Evolutionary conservation across 2,329 filamentous ascomycete species (phyloP).

Genomic region (Alternaria atra): DNA sequence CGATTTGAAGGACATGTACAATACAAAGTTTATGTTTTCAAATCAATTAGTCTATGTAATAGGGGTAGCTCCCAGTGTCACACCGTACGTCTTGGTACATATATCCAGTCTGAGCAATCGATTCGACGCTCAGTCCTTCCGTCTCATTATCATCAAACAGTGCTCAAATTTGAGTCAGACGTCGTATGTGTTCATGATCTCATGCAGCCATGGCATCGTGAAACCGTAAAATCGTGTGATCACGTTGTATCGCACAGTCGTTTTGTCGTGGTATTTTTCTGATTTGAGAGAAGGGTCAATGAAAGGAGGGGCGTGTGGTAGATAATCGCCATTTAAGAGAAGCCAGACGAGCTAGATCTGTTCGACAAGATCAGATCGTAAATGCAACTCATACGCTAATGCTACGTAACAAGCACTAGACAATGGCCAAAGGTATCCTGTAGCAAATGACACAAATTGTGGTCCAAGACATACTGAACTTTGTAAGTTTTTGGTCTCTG

Average conservation of each 20-base stretch:
- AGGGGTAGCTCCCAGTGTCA: background rate
- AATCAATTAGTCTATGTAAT: background rate
- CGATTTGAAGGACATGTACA: conserved; percentile 21
- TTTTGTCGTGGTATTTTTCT: background rate
- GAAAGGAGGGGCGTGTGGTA: background rate
- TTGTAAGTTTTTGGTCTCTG: background rate
- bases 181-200: background rate
- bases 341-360: background rate
- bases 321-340: background rate
- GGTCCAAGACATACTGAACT: background rate
- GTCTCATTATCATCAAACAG: background rate
- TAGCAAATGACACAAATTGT: background rate
- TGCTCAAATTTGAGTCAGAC: background rate
- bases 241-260: background rate
- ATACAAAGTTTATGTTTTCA: conserved; percentile 22
- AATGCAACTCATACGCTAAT: background rate
- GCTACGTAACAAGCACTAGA: background rate
- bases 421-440: background rate
- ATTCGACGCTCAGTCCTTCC: no score
- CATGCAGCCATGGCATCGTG: background rate
- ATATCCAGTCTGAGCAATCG: background rate
- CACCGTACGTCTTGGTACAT: background rate
- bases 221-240: background rate
- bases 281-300: background rate
- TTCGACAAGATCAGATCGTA: background rate